A percentile compares a stretch with the other conserved stretches of the same genome.
These are phyloP conservation scores for Aquilaria malaccensis DNA, from an alignment of 345 rosid species.

Conservation along the genomic window DNA sequence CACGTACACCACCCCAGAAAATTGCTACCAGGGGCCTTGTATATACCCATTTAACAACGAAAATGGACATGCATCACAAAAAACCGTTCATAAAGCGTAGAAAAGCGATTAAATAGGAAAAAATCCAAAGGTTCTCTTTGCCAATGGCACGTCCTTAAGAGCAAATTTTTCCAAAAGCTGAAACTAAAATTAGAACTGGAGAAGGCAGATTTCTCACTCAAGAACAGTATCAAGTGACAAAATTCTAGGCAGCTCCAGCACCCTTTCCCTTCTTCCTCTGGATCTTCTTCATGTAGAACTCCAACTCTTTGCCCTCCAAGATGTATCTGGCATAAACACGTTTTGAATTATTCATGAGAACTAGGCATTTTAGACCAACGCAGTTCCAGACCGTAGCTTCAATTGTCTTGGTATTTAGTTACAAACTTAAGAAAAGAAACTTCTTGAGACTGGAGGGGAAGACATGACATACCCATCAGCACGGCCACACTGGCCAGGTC, in stretches of 20 bases:
- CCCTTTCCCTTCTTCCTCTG: slow-evolving; percentile 91
- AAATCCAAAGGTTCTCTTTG: background rate
- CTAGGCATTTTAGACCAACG: background rate
- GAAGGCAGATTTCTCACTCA: background rate
- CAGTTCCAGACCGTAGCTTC: background rate
- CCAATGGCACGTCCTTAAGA: slow-evolving; percentile 8
- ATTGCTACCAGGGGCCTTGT: no score
- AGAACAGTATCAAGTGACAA: slow-evolving; percentile 2
- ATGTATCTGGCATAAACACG: slow-evolving; percentile 38
- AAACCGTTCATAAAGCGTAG: background rate
- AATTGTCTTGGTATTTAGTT: no score
- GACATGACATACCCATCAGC: slow-evolving; percentile 52
- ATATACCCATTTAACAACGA: no score
- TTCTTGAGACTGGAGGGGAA: background rate
- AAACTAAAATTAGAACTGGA: background rate
- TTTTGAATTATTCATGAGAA: background rate
- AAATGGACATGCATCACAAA: no score
- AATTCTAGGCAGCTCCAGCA: slow-evolving; percentile 49
- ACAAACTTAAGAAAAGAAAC: background rate
- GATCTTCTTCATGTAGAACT: slow-evolving; percentile 73
- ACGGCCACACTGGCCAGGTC: slow-evolving; percentile 80
- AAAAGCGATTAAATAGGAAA: background rate
- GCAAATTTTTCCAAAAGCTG: slow-evolving; percentile 2
- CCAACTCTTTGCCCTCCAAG: slow-evolving; percentile 67
- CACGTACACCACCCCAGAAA: no score